Conservation (phyloP, 2,329 filamentous ascomycete genomes). For the Coniochaeta sp. region DNA sequence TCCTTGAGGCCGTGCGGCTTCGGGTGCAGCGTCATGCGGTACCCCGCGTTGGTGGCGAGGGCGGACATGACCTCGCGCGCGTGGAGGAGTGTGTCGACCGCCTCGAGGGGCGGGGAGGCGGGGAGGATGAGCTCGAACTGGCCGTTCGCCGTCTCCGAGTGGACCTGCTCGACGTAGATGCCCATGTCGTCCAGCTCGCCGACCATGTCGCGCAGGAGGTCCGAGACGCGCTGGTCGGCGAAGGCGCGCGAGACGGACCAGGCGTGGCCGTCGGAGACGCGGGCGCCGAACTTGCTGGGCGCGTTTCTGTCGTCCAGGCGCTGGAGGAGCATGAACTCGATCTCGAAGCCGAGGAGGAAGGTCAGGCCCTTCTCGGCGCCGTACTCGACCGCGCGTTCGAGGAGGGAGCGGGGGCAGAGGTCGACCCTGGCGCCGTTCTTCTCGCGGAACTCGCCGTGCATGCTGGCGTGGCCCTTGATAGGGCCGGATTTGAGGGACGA, state of each 20-base stretch:
- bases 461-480: conserved; percentile 53
- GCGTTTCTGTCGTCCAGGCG: conserved; percentile 25
- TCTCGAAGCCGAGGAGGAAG: conserved; percentile 70
- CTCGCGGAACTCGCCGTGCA: conserved; percentile 60
- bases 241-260: conserved; percentile 63
- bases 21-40: conserved; percentile 67
- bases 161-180: conserved; percentile 64
- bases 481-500: conserved; percentile 53
- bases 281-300: conserved; percentile 25
- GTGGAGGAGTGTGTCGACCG: conserved; percentile 66
- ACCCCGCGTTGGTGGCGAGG: conserved; percentile 53
- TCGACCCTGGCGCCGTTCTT: conserved; percentile 40
- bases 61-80: conserved; percentile 62
- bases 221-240: conserved; percentile 46
- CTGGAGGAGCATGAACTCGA: conserved; percentile 68
- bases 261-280: conserved; percentile 57
- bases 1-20: conserved; percentile 49
- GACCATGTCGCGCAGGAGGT: conserved; percentile 57
- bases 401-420: conserved; percentile 59
- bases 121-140: conserved; percentile 75
- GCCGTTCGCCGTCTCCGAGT: conserved; percentile 64
- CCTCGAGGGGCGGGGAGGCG: conserved; percentile 53
- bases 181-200: conserved; percentile 47
- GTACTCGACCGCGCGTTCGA: conserved; percentile 46
- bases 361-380: conserved; percentile 46